Percentiles rank a stretch among this genome's conserved stretches.
These are phyloP conservation scores for Kernera saxatilis DNA, from an alignment of 345 rosid species.

Conservation along the genomic window DNA sequence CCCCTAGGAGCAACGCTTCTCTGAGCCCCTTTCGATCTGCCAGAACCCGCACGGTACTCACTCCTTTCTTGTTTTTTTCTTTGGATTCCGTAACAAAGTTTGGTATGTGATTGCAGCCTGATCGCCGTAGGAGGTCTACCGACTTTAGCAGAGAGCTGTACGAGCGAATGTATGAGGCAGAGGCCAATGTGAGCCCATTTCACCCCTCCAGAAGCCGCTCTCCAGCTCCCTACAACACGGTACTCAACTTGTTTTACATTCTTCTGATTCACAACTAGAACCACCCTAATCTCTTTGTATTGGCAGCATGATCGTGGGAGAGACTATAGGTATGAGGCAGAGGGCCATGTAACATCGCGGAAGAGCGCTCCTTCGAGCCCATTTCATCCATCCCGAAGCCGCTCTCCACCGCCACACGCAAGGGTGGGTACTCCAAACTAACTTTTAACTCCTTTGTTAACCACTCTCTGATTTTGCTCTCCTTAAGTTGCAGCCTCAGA, in stretches of 20 bases:
- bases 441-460: background rate
- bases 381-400: constrained; percentile 26
- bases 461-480: background rate
- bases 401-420: constrained; percentile 9
- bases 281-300: background rate
- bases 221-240: constrained; percentile 23
- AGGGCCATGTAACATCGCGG: background rate
- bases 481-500: constrained; percentile 1
- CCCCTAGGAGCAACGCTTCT: constrained; percentile 19
- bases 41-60: constrained; percentile 22
- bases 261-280: background rate
- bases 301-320: constrained; percentile 20
- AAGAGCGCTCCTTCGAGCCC: constrained; percentile 22
- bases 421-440: constrained; percentile 4
- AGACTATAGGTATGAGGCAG: constrained; percentile 17
- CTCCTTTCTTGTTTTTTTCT: background rate
- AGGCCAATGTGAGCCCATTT: constrained; percentile 31
- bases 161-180: constrained; percentile 23
- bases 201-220: constrained; percentile 32
- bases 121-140: constrained; percentile 24
- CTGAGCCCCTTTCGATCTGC: constrained; percentile 18
- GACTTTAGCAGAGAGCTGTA: constrained; percentile 19
- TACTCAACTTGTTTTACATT: background rate
- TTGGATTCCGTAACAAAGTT: background rate
- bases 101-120: constrained; percentile 20